Evolutionary conservation across 441 rosid genomes (phyloP).

Genomic region (Raphanus hybrid): DNA sequence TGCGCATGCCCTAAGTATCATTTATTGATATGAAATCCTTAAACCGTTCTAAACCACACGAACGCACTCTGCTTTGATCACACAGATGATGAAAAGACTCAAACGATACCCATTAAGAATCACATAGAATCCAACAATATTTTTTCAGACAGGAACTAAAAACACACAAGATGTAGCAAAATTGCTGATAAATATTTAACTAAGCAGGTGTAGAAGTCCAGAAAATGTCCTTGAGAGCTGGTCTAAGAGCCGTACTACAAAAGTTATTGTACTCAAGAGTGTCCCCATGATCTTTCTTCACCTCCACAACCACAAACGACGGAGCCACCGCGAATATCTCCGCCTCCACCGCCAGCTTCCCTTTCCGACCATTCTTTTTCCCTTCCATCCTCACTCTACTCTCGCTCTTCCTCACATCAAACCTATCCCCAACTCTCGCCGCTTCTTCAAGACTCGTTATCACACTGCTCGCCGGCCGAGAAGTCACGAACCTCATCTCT

Average conservation of each 20-base stretch:
- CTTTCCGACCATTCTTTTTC: conserved; percentile 76
- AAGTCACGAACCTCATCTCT: no score
- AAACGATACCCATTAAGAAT: no score
- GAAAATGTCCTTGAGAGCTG: conserved; percentile 86
- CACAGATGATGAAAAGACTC: neutral
- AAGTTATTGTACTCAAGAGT: conserved; percentile 85
- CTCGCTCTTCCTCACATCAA: conserved; percentile 54
- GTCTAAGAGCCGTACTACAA: conserved; percentile 83
- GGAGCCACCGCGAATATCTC: conserved; percentile 79
- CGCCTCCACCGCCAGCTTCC: conserved; percentile 70
- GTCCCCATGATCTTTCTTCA: conserved; percentile 85
- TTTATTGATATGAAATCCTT: conserved; percentile 25
- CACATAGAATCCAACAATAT: no score
- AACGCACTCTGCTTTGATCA: conserved; percentile 4
- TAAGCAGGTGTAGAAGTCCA: conserved; percentile 60
- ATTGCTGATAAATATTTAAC: no score
- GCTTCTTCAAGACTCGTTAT: no score
- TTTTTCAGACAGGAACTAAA: no score
- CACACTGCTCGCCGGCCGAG: no score
- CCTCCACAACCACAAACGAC: conserved; percentile 75
- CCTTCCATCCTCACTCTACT: conserved; percentile 76
- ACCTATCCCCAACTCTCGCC: no score
- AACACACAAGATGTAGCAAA: no score
- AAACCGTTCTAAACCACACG: conserved; percentile 19
- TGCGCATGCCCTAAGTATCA: neutral